phyloP scores from a whole-genome alignment of 768 basidiomycete genomes.

The Suillus sp. region DNA sequence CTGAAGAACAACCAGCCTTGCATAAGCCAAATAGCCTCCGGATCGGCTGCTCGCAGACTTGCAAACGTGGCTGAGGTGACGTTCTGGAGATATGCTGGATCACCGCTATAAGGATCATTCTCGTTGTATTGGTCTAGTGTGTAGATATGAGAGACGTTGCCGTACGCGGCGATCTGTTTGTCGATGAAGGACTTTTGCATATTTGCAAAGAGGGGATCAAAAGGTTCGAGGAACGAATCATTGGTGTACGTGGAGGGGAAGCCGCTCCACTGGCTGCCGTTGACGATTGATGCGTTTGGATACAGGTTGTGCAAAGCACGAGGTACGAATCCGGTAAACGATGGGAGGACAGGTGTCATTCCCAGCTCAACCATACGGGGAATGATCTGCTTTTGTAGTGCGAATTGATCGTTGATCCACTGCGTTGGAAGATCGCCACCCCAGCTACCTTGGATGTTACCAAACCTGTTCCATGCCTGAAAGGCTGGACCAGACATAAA shows the following conservation, averaged over 20 bases:
- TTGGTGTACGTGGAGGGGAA: constrained; percentile 38
- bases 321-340: constrained; percentile 46
- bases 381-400: constrained; percentile 39
- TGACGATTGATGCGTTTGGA: constrained; percentile 38
- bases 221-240: constrained; percentile 43
- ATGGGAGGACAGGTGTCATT: constrained; percentile 44
- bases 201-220: constrained; percentile 38
- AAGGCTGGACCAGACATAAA: constrained; percentile 45
- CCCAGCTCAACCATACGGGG: constrained; percentile 43
- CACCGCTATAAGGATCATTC: constrained; percentile 38
- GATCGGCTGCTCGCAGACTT: constrained; percentile 40
- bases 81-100: constrained; percentile 35
- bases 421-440: constrained; percentile 36
- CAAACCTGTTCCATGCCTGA: constrained; percentile 45
- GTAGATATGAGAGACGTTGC: constrained; percentile 42
- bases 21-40: constrained; percentile 44
- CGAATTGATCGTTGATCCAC: constrained; percentile 42
- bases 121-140: constrained; percentile 50
- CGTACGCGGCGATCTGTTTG: constrained; percentile 41
- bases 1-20: constrained; percentile 47
- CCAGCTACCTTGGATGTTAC: constrained; percentile 46
- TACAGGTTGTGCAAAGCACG: constrained; percentile 31
- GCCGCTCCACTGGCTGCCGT: constrained; percentile 38
- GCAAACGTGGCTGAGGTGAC: constrained; percentile 39
- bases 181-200: constrained; percentile 42